Base-by-base conservation (phyloP, 225 moss, liverwort and hornwort species). In the Physcomitrium patens region DNA sequence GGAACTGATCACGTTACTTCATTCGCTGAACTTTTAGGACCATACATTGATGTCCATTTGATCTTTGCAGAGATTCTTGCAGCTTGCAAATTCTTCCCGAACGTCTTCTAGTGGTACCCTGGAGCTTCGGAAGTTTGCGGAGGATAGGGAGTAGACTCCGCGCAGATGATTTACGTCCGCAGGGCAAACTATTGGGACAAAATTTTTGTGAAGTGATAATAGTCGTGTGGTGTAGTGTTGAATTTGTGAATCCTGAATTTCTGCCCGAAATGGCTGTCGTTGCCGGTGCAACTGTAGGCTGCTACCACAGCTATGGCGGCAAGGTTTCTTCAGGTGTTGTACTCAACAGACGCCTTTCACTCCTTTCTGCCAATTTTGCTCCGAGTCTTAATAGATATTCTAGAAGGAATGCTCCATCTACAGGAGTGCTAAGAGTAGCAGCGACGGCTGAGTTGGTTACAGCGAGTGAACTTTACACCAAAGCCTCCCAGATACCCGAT, bases 281-380 rank as follows among this genome's bases (percentile, higher is more conserved):
- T 43, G 77, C 60, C 52, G 77, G 80, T 74, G 59, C 76, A 57
- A 72, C 9, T 37, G 23, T 68, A 5, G 41, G 79, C 22, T 71
- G 63, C 72, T 50, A 80, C 60, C 53, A 22, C 69, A 54, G 74
- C 70, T 80, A 69, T 84, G 77, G 77, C 77, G 66, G 65, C 56
- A 17, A 73, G 59, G 20, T 74, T 55, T 73, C 70, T 45, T 70
- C 77, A 10, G 26, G 60, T 27, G 55, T 65, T 49, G 56, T 58
- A 2, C 0, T 72, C 24, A 58, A 24, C 19, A 76, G 77, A n/a
- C n/a, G 55, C 60, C 56, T 65, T 14, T 54, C 77, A 18, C 27
- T 70, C 48, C 67, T 50, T 68, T 67, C 71, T 55, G 60, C 15
- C 42, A 77, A 71, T 81, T 78, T 75, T 63, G 37, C 71, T 78